These are phyloP conservation scores for Zopfia rhizophila DNA, from an alignment of 2,329 filamentous ascomycete genomes.

Conservation along the genomic window DNA sequence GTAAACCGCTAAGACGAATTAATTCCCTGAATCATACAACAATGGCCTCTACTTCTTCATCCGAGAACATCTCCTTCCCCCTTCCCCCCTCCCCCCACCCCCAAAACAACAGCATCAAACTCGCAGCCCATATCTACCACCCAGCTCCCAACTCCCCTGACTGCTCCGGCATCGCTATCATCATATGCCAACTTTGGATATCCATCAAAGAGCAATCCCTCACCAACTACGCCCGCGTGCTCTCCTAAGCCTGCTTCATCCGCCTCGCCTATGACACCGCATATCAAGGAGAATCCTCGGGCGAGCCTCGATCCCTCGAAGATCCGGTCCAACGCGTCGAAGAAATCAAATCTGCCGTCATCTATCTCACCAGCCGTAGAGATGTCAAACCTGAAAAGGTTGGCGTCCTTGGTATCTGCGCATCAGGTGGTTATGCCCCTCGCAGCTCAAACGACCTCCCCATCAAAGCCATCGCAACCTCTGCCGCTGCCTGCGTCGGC, in stretches of 20 bases:
- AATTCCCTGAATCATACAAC: too few relatives aligned
- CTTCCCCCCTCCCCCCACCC: too few relatives aligned
- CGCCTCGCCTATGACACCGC: conserved; percentile 51
- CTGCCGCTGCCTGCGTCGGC: conserved; percentile 46
- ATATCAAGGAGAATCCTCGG: conserved; percentile 52
- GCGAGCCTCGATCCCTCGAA: conserved; percentile 51
- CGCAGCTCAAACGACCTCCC: conserved; percentile 51
- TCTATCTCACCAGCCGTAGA: conserved; percentile 42
- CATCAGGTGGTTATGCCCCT: conserved; percentile 50
- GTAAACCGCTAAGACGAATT: too few relatives aligned
- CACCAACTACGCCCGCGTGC: conserved; percentile 41
- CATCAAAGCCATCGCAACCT: conserved; percentile 52
- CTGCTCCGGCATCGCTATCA: conserved; percentile 32
- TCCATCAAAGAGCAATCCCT: conserved; percentile 54
- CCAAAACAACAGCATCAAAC: too few relatives aligned
- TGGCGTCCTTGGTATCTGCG: conserved; percentile 54
- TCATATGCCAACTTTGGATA: conserved; percentile 45
- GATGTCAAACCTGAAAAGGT: conserved; percentile 48
- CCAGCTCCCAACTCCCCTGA: too few relatives aligned
- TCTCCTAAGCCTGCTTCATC: conserved; percentile 47
- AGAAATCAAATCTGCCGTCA: conserved; percentile 50
- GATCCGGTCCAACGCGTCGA: conserved; percentile 51
- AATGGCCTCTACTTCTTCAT: too few relatives aligned
- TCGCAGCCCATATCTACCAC: too few relatives aligned
- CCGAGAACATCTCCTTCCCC: too few relatives aligned